Conservation (phyloP, 2,329 filamentous ascomycete species). For the Trichocomaceae sp. region DNA sequence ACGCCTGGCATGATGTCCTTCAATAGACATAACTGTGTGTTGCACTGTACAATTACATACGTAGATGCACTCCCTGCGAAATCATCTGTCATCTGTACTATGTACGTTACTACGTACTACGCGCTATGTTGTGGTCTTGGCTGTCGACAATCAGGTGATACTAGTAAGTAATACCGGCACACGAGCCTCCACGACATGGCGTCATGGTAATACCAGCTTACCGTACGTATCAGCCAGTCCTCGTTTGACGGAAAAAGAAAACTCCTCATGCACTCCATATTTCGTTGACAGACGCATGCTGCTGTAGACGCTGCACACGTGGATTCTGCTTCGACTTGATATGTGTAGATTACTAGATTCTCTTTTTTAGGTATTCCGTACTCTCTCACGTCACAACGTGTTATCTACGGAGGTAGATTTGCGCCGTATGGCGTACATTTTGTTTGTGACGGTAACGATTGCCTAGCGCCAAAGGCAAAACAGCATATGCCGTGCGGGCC, state of each 20-base stretch:
- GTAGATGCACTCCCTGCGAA: too few relatives aligned
- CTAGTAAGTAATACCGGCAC: too few relatives aligned
- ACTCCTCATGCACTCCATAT: not conserved
- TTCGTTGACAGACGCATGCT: not conserved
- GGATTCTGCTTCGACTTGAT: not conserved
- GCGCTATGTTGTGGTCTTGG: not conserved
- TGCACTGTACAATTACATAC: too few relatives aligned
- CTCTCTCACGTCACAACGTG: too few relatives aligned
- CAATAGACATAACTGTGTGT: too few relatives aligned
- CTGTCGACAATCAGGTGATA: constrained; percentile 1
- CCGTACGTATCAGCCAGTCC: not conserved
- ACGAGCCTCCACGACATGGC: constrained; percentile 1
- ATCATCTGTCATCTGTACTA: too few relatives aligned
- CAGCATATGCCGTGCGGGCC: constrained; percentile 7
- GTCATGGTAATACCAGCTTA: not conserved
- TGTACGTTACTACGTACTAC: too few relatives aligned
- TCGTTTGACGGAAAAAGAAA: not conserved
- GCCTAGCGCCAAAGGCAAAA: constrained; percentile 6
- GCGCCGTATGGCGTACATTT: not conserved
- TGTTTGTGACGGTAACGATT: constrained; percentile 3
- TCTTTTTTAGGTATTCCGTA: too few relatives aligned
- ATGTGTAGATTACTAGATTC: not conserved
- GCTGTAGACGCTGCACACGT: not conserved
- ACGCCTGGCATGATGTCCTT: not conserved
- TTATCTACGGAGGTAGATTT: too few relatives aligned